Conservation (phyloP, 441 rosid genomes). For the Corymbia calophylla region DNA sequence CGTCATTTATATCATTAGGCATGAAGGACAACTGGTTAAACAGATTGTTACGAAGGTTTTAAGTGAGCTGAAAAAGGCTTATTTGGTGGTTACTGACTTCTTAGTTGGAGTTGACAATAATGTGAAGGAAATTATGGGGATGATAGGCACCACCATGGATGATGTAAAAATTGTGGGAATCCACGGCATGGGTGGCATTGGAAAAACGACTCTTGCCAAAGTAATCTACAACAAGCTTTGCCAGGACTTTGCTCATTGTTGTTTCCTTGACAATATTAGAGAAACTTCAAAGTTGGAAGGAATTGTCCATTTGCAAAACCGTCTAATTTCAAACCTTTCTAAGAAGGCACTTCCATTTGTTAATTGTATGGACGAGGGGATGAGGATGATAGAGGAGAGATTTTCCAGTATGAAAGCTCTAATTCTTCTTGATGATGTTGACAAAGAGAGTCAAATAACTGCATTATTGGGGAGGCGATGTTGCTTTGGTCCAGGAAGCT, state of each 20-base stretch:
- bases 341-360: not conserved
- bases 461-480: not conserved
- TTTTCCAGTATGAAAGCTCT: not conserved
- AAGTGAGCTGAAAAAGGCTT: not conserved
- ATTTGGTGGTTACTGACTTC: not conserved
- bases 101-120: not conserved
- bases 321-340: not conserved
- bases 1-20: not conserved
- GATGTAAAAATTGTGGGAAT: not conserved
- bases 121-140: not conserved
- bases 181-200: accelerated
- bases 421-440: not conserved
- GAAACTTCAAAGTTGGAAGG: accelerated
- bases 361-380: not conserved
- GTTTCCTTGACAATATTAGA: not conserved
- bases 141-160: not conserved
- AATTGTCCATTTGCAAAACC: not conserved
- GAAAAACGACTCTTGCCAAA: not conserved
- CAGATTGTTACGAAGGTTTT: accelerated
- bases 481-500: not conserved
- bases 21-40: not conserved
- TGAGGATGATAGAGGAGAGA: not conserved
- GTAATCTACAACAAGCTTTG: not conserved
- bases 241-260: not conserved
- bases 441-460: not conserved